Conservation (phyloP, 805 yeast genomes). For the Candida tammaniensis region DNA sequence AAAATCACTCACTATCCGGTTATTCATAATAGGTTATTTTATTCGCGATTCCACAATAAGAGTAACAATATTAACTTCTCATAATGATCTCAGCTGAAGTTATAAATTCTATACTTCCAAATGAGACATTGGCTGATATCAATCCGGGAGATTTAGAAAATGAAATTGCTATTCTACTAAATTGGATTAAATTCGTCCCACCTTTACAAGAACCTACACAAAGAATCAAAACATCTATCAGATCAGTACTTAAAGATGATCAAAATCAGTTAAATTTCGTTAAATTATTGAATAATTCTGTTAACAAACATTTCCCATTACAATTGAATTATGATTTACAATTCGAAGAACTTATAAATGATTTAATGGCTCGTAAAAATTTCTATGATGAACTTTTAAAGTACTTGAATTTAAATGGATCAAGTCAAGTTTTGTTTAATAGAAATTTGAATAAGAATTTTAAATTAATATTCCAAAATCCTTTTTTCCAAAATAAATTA, state of each 20-base stretch:
- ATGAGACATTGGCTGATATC: slow-evolving; percentile 6
- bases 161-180: slow-evolving; percentile 11
- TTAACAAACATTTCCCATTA: slow-evolving; percentile 15
- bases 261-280: slow-evolving; percentile 31
- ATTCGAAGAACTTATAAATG: slow-evolving; percentile 7
- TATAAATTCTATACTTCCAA: slow-evolving; percentile 11
- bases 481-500: slow-evolving; percentile 9
- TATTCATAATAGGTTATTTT: no score
- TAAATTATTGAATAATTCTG: slow-evolving; percentile 30
- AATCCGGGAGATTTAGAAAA: slow-evolving; percentile 12
- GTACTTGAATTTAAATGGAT: slow-evolving; percentile 18
- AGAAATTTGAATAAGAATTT: slow-evolving; percentile 31
- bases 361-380: slow-evolving; percentile 16
- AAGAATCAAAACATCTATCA: slow-evolving; percentile 34
- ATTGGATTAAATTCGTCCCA: slow-evolving; percentile 12
- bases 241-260: slow-evolving; percentile 34
- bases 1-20: slow-evolving; percentile 20
- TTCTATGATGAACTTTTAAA: slow-evolving; percentile 23
- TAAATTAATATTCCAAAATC: slow-evolving; percentile 13
- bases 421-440: slow-evolving; percentile 20
- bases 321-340: background rate
- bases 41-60: no score
- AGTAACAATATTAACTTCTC: no score
- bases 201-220: slow-evolving; percentile 23
- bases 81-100: slow-evolving; percentile 5